phyloP scores from a whole-genome alignment of 2,329 filamentous ascomycete genomes.

The Blastomyces silverae region DNA sequence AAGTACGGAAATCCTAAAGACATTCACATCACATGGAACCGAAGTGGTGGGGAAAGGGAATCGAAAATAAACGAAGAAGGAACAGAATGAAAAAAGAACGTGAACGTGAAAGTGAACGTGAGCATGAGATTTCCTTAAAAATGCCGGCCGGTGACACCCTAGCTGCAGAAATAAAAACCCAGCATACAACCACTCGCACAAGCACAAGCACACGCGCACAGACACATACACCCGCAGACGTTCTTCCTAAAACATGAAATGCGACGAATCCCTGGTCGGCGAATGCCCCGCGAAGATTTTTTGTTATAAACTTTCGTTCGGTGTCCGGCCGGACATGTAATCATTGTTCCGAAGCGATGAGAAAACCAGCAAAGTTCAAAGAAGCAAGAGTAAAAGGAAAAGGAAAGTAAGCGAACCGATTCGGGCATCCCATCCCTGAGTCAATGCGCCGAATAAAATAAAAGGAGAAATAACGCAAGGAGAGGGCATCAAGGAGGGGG shows the following conservation, averaged over 20 bases:
- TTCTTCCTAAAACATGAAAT: conserved; percentile 4
- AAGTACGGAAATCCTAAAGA: background rate
- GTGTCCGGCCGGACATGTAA: background rate
- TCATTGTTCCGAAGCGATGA: conserved; percentile 2
- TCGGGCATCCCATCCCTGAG: background rate
- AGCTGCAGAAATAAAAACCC: conserved; percentile 12
- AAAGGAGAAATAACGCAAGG: background rate
- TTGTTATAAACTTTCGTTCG: background rate
- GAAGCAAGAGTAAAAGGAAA: background rate
- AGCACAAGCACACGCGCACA: background rate
- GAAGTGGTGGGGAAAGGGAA: background rate
- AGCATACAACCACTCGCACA: background rate
- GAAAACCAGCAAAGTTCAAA: conserved; percentile 3
- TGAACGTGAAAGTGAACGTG: background rate
- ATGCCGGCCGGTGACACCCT: conserved; percentile 19
- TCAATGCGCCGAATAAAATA: conserved; percentile 6
- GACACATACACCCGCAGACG: background rate
- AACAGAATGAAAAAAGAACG: background rate
- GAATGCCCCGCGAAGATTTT: conserved; percentile 4
- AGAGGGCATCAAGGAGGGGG: background rate
- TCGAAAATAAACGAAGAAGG: background rate
- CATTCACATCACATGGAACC: background rate
- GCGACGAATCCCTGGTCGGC: conserved; percentile 1
- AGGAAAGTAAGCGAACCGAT: conserved; percentile 1
- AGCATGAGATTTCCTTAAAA: conserved; percentile 6